Conservation (phyloP, 768 basidiomycete species). For the Harrya chromipes region DNA sequence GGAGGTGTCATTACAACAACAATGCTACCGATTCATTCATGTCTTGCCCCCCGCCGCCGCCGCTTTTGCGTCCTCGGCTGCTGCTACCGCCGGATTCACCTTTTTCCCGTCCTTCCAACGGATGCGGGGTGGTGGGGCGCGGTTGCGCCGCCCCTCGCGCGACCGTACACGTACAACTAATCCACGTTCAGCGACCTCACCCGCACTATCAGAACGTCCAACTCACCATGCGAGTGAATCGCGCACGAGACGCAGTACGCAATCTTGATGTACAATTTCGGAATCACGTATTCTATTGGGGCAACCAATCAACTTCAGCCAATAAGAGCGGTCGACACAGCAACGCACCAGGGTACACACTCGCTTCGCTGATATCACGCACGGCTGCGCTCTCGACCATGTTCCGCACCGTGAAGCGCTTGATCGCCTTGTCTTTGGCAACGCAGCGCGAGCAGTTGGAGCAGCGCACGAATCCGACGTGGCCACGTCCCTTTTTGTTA, state of each 20-base stretch:
- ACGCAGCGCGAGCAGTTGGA: conserved; percentile 99
- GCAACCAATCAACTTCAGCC: not conserved
- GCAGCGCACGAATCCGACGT: conserved; percentile 92
- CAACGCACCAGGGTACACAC: conserved; percentile 80
- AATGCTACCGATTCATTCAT: conserved; percentile 24
- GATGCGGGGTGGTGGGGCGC: conserved; percentile 92
- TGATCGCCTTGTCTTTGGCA: conserved; percentile 99
- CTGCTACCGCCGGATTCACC: conserved; percentile 93
- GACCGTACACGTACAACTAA: conserved; percentile 99
- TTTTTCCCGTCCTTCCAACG: conserved; percentile 96
- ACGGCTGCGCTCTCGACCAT: conserved; percentile 99
- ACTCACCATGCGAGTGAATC: conserved; percentile 92
- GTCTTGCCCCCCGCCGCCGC: conserved; percentile 51
- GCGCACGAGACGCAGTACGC: conserved; percentile 99
- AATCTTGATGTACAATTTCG: conserved; percentile 98
- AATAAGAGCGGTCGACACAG: not conserved
- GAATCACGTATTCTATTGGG: conserved; percentile 85
- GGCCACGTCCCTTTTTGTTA: conserved; percentile 99
- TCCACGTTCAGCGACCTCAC: not conserved
- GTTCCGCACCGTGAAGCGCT: conserved; percentile 98
- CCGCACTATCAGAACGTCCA: not conserved
- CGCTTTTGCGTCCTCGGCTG: conserved; percentile 85
- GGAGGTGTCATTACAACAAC: no score
- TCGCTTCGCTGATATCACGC: conserved; percentile 94
- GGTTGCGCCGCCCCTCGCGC: conserved; percentile 92